These are phyloP conservation scores for Kingdonia uniflora DNA, from an alignment of 164 flowering plant genomes.

Conservation along the genomic window DNA sequence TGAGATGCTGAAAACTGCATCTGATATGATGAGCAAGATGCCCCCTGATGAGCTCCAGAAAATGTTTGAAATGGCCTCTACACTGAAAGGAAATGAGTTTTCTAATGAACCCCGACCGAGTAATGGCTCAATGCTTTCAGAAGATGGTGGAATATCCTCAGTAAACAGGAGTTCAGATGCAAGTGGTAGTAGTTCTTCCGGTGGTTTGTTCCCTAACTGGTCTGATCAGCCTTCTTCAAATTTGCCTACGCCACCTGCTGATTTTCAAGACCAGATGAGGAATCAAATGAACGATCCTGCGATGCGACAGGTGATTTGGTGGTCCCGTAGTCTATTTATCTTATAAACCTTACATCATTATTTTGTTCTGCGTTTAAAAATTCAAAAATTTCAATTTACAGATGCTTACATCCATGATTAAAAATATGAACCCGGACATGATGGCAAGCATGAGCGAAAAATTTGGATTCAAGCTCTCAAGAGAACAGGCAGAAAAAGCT, in stretches of 20 bases:
- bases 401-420: conserved; percentile 88
- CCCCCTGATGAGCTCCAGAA: conserved; percentile 65
- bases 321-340: not conserved
- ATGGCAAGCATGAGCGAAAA: conserved; percentile 95
- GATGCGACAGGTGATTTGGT: conserved; percentile 55
- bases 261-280: conserved; percentile 84
- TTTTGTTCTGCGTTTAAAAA: not conserved
- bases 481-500: conserved; percentile 87
- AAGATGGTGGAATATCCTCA: conserved; percentile 16
- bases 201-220: conserved; percentile 20
- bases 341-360: not conserved
- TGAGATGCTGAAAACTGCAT: conserved; percentile 72
- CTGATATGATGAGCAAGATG: conserved; percentile 79
- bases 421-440: conserved; percentile 92
- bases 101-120: conserved; percentile 5
- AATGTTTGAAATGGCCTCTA: conserved; percentile 71
- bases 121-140: conserved; percentile 1
- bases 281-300: conserved; percentile 95
- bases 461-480: conserved; percentile 81
- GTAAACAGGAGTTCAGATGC: conserved; percentile 17
- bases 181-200: conserved; percentile 45
- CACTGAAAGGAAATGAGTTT: conserved; percentile 37
- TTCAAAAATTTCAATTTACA: conserved; percentile 20
- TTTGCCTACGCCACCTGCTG: conserved; percentile 35
- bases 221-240: conserved; percentile 18